Base-by-base conservation (phyloP, 805 yeast species). In the Starmera dryadoides region DNA sequence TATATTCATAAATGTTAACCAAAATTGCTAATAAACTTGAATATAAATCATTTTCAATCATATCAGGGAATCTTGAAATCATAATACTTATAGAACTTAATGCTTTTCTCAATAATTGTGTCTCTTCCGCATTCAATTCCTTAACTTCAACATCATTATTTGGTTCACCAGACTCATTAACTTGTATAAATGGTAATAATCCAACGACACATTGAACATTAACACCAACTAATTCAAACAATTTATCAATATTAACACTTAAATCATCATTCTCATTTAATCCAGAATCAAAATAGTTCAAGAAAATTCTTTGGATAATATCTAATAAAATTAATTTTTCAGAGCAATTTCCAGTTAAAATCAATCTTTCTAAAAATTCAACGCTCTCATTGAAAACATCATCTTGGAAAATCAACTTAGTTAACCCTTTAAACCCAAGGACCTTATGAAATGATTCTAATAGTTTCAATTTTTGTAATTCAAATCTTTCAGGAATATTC, bases 221-320 rank as follows among this genome's bases (percentile, higher is more conserved):
- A 6, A 88, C 71, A 45, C 96, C 69, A 36, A 88, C 60, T 20
- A 89, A 64, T 54, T 91, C 97, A 57, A 91, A 86, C 33, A 87
- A 62, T 51, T 85, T 86, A 49, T 86, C 95, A 39, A 85, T 80
- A 37, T 79, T 81, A 22, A 66, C 60, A 26, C 71, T 63, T 40
- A 77, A 63, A 29, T 64, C 68, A 9, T 71, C 76, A 2, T 62
- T 58, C 2, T 46, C 48, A 15, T 58, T 56, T 17, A 30, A 30
- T 14, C 42, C 32, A 3, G 38, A 39, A 23, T 55, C 63, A 21
- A 70, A 63, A 47, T 70, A 71, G 15, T 68, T 60, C 30, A 67
- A 55, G 38, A 81, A 79, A 20, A 83, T 63, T 36, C 70, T 72
- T 22, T 72, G 62, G 15, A 81, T 76, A 21, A 86, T 73, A n/a